Percentiles rank a stretch among this genome's conserved stretches.
phyloP scores from a whole-genome alignment of 306 rosid species.

The Glycyrrhiza uralensis region DNA sequence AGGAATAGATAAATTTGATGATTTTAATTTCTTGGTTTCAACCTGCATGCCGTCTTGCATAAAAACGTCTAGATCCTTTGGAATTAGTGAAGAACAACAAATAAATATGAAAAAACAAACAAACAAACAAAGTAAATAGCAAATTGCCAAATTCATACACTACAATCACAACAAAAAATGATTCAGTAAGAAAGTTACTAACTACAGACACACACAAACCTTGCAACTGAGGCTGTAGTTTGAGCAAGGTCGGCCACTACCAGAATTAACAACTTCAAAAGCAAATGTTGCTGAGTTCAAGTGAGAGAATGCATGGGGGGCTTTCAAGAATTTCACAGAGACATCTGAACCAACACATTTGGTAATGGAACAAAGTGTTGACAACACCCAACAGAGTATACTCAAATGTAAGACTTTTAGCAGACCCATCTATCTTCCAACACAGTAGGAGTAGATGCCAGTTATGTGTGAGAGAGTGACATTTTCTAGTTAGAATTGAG shows the following conservation, averaged over 20 bases:
- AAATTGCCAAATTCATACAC: constrained; percentile 1
- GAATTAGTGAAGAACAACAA: neutral
- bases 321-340: constrained; percentile 65
- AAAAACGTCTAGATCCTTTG: too few species aligned
- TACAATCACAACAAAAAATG: neutral
- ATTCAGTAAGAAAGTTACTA: neutral
- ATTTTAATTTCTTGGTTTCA: neutral
- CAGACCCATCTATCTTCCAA: constrained; percentile 41
- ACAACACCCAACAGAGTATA: constrained; percentile 38
- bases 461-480: constrained; percentile 25
- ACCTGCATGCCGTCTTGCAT: neutral
- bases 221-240: constrained; percentile 70
- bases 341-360: constrained; percentile 45
- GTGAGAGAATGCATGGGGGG: constrained; percentile 76
- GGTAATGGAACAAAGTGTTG: constrained; percentile 39
- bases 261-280: constrained; percentile 49
- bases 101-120: neutral
- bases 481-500: constrained; percentile 26
- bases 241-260: constrained; percentile 34
- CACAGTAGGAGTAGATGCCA: constrained; percentile 1
- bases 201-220: constrained; percentile 39
- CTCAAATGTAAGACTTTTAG: constrained; percentile 32
- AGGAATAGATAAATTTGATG: neutral
- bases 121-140: neutral
- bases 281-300: constrained; percentile 67